Base-by-base conservation (phyloP, 192 early-diverging fungal species). In the Linnemannia hyalina region DNA sequence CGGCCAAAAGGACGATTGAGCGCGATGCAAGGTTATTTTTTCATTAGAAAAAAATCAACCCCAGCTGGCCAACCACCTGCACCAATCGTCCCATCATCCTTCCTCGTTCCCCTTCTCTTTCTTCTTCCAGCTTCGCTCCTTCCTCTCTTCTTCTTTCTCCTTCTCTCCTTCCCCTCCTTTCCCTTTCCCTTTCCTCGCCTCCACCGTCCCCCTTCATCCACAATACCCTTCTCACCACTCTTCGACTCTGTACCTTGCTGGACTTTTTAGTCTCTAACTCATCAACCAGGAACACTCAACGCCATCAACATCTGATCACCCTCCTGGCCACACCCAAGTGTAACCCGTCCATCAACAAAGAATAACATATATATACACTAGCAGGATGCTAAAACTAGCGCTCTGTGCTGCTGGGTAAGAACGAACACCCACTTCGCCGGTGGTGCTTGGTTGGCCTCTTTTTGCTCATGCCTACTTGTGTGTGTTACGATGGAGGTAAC, bases 341-440 rank as follows among this genome's bases (percentile, higher is more conserved):
- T 26, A 32, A 32, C 35, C 60, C 9, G 44, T 9, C 44, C 10
- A 3, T 15, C 60, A 65, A 65, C 60, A 65, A 65, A 2, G 22
- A 6, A 4, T 49, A 9, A 49, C n/a, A n/a, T 73, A 73, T 73
- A 41, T 10, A 41, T 23, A 70, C 20, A 23, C 40, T 41, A 49
- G 71, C 16, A 74, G 55, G 35, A 86, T 86, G 84, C 84, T 86
- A 54, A 75, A 79, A 57, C 79, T 86, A 35, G 84, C 84, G 29
- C 52, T 65, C 41, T 86, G 84, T 78, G 84, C 81, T 52, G 75
- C 75, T 78, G 84, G 84, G 84, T 86, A 86, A 81, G 68, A 40
- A 29, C 7, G n/a, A 72, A 20, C 42, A 20, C 3, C 18, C 10
- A 8, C 11, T 42, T n/a, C 4, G 49, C 41, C 71, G 49, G 18